A percentile compares a stretch with the other conserved stretches of the same genome.
These are phyloP conservation scores for Plenodomus lindquistii DNA, from an alignment of 2,329 filamentous ascomycete genomes.

Conservation along the genomic window DNA sequence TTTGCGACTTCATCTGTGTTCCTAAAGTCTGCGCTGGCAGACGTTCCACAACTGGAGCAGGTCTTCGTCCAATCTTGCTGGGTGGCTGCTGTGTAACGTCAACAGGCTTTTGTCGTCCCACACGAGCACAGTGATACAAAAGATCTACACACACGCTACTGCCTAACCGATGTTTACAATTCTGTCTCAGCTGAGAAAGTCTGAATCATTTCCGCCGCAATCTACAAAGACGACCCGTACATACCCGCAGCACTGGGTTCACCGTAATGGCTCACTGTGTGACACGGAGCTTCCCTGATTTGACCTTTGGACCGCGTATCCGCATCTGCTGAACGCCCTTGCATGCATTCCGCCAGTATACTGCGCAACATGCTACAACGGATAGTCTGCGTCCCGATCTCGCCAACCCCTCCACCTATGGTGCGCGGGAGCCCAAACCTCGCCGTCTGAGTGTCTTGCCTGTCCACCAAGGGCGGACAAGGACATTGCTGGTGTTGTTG, in stretches of 20 bases:
- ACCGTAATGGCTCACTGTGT: not conserved
- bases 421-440: constrained; percentile 14
- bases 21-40: constrained; percentile 23
- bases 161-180: constrained; percentile 1
- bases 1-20: not conserved
- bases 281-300: constrained; percentile 4
- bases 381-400: constrained; percentile 10
- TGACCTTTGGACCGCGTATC: constrained; percentile 14
- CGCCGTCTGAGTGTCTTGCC: constrained; percentile 10
- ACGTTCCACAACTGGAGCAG: constrained; percentile 24
- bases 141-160: not conserved
- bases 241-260: not conserved
- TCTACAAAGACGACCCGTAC: not conserved
- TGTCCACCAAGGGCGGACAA: constrained; percentile 21
- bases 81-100: constrained; percentile 23
- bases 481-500: constrained; percentile 18
- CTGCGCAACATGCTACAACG: constrained; percentile 26
- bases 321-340: constrained; percentile 15
- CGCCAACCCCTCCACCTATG: constrained; percentile 15
- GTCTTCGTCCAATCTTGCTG: constrained; percentile 17
- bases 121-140: constrained; percentile 15
- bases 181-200: constrained; percentile 3
- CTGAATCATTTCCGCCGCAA: constrained; percentile 1
- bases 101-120: constrained; percentile 13
- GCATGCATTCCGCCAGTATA: constrained; percentile 13